These are phyloP conservation scores for Pilasporangium apinafurcum DNA, from an alignment of 352 stramenopile genomes.

Conservation along the genomic window DNA sequence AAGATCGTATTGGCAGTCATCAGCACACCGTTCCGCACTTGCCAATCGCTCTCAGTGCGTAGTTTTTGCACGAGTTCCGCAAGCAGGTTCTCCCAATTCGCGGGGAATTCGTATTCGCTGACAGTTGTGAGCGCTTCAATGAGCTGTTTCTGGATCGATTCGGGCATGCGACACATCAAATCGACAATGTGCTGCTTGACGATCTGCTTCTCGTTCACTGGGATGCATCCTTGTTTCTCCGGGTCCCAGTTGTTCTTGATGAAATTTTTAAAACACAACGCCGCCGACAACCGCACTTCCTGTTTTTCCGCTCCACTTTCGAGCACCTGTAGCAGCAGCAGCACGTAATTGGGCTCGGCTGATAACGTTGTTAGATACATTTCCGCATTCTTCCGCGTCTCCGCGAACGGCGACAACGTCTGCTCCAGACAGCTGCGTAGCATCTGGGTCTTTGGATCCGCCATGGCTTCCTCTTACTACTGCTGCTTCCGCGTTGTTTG, in stretches of 20 bases:
- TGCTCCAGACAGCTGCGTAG: slow-evolving; percentile 70
- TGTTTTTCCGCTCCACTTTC: slow-evolving; percentile 50
- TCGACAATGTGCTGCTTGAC: slow-evolving; percentile 99
- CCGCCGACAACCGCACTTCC: slow-evolving; percentile 65
- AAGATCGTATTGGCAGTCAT: slow-evolving; percentile 98
- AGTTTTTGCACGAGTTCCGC: slow-evolving; percentile 93
- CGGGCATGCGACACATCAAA: slow-evolving; percentile 96
- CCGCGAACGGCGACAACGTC: slow-evolving; percentile 67
- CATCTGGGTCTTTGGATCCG: slow-evolving; percentile 57
- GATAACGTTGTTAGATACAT: slow-evolving; percentile 55
- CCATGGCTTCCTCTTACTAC: slow-evolving; percentile 22
- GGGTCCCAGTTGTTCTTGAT: slow-evolving; percentile 97
- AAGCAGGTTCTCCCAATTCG: slow-evolving; percentile 95
- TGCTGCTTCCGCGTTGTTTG: slow-evolving; percentile 1
- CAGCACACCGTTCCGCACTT: slow-evolving; percentile 94
- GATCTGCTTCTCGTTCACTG: slow-evolving; percentile 80
- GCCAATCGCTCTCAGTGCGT: slow-evolving; percentile 79
- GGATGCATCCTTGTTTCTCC: slow-evolving; percentile 71
- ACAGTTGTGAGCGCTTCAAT: slow-evolving; percentile 97
- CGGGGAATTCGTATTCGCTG: slow-evolving; percentile 95
- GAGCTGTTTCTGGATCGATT: slow-evolving; percentile 92
- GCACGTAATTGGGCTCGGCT: slow-evolving; percentile 59
- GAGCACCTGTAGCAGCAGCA: slow-evolving; percentile 68
- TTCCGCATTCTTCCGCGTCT: slow-evolving; percentile 67
- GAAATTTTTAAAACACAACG: slow-evolving; percentile 97